These are phyloP conservation scores for Raffaelea ambrosiae DNA, from an alignment of 2,329 filamentous ascomycete species.

Conservation along the genomic window DNA sequence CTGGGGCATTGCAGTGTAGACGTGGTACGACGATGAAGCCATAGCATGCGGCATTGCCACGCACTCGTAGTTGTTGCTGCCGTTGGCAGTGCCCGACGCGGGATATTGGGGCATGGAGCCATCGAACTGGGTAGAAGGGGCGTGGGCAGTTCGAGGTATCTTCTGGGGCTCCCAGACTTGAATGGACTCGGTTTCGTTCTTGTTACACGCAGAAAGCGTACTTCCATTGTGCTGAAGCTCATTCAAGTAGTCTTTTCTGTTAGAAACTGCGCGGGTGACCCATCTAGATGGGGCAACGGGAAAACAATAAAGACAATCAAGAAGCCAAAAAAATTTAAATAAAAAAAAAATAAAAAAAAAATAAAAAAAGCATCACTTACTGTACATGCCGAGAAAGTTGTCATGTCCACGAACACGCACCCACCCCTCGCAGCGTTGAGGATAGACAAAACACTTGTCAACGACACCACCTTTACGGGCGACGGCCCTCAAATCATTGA, in stretches of 20 bases:
- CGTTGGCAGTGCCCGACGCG: too few relatives aligned
- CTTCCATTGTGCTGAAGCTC: slow-evolving; percentile 1
- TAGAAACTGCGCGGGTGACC: background rate
- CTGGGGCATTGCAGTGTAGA: too few relatives aligned
- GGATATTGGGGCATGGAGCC: too few relatives aligned
- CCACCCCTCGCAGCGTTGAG: slow-evolving; percentile 6
- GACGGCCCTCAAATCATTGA: slow-evolving; percentile 2
- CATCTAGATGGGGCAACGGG: too few relatives aligned
- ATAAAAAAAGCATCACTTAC: background rate
- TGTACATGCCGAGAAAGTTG: slow-evolving; percentile 1
- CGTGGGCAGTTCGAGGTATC: too few relatives aligned
- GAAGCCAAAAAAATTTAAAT: background rate
- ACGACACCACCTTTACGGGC: background rate
- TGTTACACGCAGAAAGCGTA: slow-evolving; percentile 1
- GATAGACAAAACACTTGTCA: slow-evolving; percentile 9
- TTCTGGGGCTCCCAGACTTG: slow-evolving; percentile 6
- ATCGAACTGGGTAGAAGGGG: too few relatives aligned
- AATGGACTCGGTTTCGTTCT: slow-evolving; percentile 4
- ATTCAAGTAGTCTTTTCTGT: slow-evolving; percentile 1
- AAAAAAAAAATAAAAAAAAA: background rate
- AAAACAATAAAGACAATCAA: background rate
- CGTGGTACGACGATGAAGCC: too few relatives aligned
- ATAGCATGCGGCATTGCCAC: too few relatives aligned
- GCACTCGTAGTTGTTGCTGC: too few relatives aligned
- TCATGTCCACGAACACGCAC: slow-evolving; percentile 3